These are phyloP conservation scores for Ophiostoma quercus DNA, from an alignment of 2,329 filamentous ascomycete species.

Conservation along the genomic window DNA sequence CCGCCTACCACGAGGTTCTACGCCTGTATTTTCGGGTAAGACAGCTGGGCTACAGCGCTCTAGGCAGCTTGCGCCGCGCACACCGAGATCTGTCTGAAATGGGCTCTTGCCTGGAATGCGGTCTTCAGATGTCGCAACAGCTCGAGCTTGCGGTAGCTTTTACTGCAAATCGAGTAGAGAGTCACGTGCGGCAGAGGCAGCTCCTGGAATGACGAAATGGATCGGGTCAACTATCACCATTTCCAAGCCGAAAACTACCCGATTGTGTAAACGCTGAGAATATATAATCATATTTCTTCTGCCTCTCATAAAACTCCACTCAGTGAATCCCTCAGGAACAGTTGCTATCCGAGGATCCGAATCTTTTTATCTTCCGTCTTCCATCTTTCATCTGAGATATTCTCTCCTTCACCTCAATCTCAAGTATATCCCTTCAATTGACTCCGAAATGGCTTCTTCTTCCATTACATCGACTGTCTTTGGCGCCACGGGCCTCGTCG, in stretches of 20 bases:
- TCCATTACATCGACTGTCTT: constrained; percentile 41
- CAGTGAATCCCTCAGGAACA: not conserved
- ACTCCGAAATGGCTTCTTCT: constrained; percentile 15
- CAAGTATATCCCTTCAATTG: not conserved
- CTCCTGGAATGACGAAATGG: not conserved
- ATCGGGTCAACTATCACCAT: not conserved
- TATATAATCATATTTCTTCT: not conserved
- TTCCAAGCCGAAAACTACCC: not conserved
- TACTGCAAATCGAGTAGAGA: not conserved
- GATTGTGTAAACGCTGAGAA: too few relatives aligned
- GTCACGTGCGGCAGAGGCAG: constrained; percentile 6
- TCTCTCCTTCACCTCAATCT: too few relatives aligned
- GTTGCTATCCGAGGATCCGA: not conserved
- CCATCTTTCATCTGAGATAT: not conserved
- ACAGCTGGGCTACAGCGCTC: not conserved
- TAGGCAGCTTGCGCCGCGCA: not conserved
- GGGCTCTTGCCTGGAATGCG: not conserved
- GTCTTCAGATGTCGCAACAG: not conserved
- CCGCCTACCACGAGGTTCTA: not conserved
- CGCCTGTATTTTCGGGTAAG: not conserved
- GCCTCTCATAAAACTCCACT: not conserved
- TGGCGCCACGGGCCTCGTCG: constrained; percentile 63
- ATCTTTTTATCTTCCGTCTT: not conserved
- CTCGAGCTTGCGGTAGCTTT: not conserved
- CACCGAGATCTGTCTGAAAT: not conserved